These are phyloP conservation scores for Leccinum boreale DNA, from an alignment of 768 basidiomycete genomes.

Conservation along the genomic window DNA sequence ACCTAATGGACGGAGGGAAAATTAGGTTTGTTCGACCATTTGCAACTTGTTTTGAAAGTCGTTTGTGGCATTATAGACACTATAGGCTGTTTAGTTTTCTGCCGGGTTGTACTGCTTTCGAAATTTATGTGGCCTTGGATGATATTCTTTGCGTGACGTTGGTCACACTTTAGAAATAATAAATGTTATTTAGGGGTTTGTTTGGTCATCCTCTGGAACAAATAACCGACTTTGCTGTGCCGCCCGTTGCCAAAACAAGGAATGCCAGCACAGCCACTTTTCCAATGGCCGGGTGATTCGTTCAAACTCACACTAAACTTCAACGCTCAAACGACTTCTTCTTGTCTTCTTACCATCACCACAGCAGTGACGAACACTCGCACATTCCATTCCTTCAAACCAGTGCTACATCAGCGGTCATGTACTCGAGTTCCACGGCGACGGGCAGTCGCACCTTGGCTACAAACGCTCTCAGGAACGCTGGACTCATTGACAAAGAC, in stretches of 20 bases:
- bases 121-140: conserved; percentile 16
- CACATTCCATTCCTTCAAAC: background rate
- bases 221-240: conserved; percentile 12
- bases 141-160: conserved; percentile 14
- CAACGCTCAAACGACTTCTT: conserved; percentile 1
- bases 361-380: background rate
- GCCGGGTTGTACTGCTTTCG: conserved; percentile 5
- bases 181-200: conserved; percentile 6
- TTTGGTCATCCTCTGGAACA: conserved; percentile 27
- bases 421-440: conserved; percentile 62
- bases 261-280: conserved; percentile 24
- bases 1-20: conserved; percentile 38
- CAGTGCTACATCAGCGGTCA: conserved; percentile 17
- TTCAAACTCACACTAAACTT: conserved; percentile 9
- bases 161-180: conserved; percentile 14
- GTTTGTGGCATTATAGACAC: conserved; percentile 1
- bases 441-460: conserved; percentile 59
- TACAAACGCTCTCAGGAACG: conserved; percentile 58
- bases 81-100: conserved; percentile 2
- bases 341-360: conserved; percentile 20
- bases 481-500: conserved; percentile 77
- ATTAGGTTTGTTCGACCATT: conserved; percentile 8
- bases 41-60: conserved; percentile 8
- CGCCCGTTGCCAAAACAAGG: conserved; percentile 14
- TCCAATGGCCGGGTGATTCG: conserved; percentile 13